phyloP scores from a whole-genome alignment of 768 basidiomycete species.

The Boletus eberwhitei region DNA sequence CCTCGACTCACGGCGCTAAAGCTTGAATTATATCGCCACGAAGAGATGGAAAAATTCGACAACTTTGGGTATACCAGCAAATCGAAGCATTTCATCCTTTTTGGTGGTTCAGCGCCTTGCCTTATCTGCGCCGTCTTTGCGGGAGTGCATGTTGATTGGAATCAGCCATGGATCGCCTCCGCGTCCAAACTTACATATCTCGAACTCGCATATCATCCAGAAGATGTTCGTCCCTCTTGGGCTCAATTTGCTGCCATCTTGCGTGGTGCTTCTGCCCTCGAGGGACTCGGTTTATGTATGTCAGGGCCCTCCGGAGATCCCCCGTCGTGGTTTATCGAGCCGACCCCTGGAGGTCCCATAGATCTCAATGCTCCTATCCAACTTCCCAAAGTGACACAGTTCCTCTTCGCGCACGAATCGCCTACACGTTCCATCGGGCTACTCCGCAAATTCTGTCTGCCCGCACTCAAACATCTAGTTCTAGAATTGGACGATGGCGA shows the following conservation, averaged over 20 bases:
- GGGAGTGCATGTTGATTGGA: slow-evolving; percentile 74
- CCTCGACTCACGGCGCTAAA: slow-evolving; percentile 44
- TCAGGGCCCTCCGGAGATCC: slow-evolving; percentile 54
- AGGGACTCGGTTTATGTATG: slow-evolving; percentile 46
- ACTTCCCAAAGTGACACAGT: slow-evolving; percentile 27
- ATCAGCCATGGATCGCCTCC: slow-evolving; percentile 33
- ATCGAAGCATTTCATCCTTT: slow-evolving; percentile 43
- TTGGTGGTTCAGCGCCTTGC: slow-evolving; percentile 53
- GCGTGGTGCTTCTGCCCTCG: slow-evolving; percentile 49
- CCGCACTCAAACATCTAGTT: slow-evolving; percentile 35
- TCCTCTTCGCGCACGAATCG: slow-evolving; percentile 51
- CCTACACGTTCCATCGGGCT: slow-evolving; percentile 38
- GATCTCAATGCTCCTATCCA: slow-evolving; percentile 31
- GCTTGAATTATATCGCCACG: slow-evolving; percentile 53
- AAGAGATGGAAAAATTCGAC: slow-evolving; percentile 39
- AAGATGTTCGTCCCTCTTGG: slow-evolving; percentile 62
- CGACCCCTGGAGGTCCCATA: slow-evolving; percentile 13
- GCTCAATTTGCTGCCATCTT: slow-evolving; percentile 51
- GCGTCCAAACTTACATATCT: slow-evolving; percentile 41
- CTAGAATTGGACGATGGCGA: slow-evolving; percentile 60
- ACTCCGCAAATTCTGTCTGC: slow-evolving; percentile 30
- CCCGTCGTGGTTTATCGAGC: slow-evolving; percentile 30
- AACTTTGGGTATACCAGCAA: slow-evolving; percentile 22
- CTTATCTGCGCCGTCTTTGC: slow-evolving; percentile 50
- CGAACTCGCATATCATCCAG: slow-evolving; percentile 59